phyloP scores from a whole-genome alignment of 108 stramenopile genomes.

The Conticribra guillardii region DNA sequence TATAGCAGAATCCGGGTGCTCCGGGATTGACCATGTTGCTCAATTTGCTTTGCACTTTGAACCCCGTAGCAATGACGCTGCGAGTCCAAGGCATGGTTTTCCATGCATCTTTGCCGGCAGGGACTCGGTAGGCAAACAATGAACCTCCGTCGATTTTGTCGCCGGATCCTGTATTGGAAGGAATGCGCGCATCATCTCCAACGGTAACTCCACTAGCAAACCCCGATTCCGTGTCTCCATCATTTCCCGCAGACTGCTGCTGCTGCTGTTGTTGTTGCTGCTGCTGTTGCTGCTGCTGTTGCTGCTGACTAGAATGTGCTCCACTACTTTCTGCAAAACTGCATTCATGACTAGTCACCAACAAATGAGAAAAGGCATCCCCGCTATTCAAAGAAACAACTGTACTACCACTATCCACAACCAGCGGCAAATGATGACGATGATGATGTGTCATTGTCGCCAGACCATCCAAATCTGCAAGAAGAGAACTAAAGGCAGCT shows the following conservation, averaged over 20 bases:
- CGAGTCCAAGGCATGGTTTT: slow-evolving; percentile 83
- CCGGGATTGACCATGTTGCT: slow-evolving; percentile 95
- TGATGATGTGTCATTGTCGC: slow-evolving; percentile 9
- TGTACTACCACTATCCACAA: slow-evolving; percentile 82
- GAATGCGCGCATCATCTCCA: background rate
- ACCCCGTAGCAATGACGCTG: slow-evolving; percentile 87
- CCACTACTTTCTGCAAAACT: slow-evolving; percentile 51
- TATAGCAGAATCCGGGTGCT: slow-evolving; percentile 94
- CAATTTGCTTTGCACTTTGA: slow-evolving; percentile 84
- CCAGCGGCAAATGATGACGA: slow-evolving; percentile 15
- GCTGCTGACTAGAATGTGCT: slow-evolving; percentile 1
- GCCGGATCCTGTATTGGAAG: slow-evolving; percentile 11
- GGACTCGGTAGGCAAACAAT: slow-evolving; percentile 90
- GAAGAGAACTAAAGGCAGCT: slow-evolving; percentile 85
- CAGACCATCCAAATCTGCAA: slow-evolving; percentile 78
- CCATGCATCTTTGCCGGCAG: slow-evolving; percentile 61
- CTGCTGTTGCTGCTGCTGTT: background rate
- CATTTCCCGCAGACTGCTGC: background rate
- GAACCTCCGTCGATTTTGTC: slow-evolving; percentile 82
- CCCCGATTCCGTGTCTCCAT: background rate
- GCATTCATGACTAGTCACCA: slow-evolving; percentile 85
- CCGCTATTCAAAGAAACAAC: slow-evolving; percentile 59
- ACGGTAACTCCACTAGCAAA: background rate
- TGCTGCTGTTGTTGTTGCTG: background rate
- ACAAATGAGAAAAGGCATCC: slow-evolving; percentile 75